A percentile compares a stretch with the other conserved stretches of the same genome.
Conservation (phyloP, 2,329 filamentous ascomycete genomes). For the Pseudogymnoascus sp. region DNA sequence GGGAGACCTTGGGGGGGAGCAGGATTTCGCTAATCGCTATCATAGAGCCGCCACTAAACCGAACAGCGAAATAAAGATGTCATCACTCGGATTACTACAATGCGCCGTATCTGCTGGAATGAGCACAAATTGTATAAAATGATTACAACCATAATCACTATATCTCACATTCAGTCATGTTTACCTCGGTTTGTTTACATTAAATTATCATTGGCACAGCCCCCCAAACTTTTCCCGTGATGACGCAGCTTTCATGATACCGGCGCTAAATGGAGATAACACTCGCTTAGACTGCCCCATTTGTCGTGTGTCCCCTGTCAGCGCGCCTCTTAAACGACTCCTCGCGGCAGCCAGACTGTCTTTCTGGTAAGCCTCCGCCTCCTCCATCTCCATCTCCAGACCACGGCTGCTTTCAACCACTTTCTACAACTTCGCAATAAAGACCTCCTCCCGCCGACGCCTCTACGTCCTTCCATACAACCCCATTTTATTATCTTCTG, state of each 20-base stretch:
- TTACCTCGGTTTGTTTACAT: conserved; percentile 3
- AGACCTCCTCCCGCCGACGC: not conserved
- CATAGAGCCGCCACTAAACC: conserved; percentile 2
- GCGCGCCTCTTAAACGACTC: conserved; percentile 9
- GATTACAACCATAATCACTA: not conserved
- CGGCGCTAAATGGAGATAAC: conserved; percentile 7
- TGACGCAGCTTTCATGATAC: conserved; percentile 7
- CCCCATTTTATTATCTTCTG: conserved; percentile 7
- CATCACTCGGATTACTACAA: not conserved
- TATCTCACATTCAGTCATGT: not conserved
- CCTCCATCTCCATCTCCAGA: conserved; percentile 8
- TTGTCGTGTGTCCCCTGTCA: not conserved
- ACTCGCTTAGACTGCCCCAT: conserved; percentile 10
- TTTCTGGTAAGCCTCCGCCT: conserved; percentile 10
- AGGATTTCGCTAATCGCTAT: conserved; percentile 7
- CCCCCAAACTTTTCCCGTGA: not conserved
- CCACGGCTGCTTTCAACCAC: not conserved
- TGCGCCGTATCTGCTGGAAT: not conserved
- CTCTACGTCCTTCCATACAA: not conserved
- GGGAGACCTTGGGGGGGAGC: conserved; percentile 2
- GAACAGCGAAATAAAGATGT: not conserved
- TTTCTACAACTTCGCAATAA: not conserved
- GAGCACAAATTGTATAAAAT: not conserved
- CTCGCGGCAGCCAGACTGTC: conserved; percentile 8
- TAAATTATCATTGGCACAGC: not conserved